A percentile compares a stretch with the other conserved stretches of the same genome.
These are phyloP conservation scores for Furcasterigmium sp. DNA, from an alignment of 2,329 filamentous ascomycete species.

Conservation along the genomic window DNA sequence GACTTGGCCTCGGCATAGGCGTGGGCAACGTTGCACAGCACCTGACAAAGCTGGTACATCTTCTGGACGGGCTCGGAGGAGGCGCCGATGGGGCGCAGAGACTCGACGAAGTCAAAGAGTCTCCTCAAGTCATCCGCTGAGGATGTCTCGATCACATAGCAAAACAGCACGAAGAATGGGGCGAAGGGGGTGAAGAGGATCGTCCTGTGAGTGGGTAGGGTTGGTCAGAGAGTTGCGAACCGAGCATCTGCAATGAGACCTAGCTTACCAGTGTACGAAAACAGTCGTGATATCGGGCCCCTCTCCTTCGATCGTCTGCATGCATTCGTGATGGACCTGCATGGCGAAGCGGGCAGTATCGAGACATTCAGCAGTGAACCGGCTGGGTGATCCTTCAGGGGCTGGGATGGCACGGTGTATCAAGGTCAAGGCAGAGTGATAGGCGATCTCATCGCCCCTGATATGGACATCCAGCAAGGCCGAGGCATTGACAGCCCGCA, in stretches of 20 bases:
- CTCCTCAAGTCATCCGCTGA: constrained; percentile 47
- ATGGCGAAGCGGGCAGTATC: constrained; percentile 44
- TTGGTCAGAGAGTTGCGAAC: constrained; percentile 6
- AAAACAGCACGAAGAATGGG: constrained; percentile 56
- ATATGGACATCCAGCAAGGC: constrained; percentile 37
- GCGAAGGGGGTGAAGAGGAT: constrained; percentile 52
- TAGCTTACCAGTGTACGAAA: constrained; percentile 46
- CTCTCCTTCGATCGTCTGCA: constrained; percentile 25
- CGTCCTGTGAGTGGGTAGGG: constrained; percentile 30
- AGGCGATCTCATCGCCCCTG: constrained; percentile 40
- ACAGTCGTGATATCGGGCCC: constrained; percentile 35
- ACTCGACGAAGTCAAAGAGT: constrained; percentile 51
- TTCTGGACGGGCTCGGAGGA: constrained; percentile 25
- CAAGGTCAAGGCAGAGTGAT: constrained; percentile 43
- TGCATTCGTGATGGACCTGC: constrained; percentile 36
- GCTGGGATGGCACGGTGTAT: constrained; percentile 48
- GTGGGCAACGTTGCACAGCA: constrained; percentile 56
- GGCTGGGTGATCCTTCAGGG: constrained; percentile 31
- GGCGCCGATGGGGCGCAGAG: constrained; percentile 16
- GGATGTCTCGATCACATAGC: constrained; percentile 49
- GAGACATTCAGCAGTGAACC: constrained; percentile 44
- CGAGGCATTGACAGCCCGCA: constrained; percentile 31
- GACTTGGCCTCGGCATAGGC: constrained; percentile 58
- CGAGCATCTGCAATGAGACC: constrained; percentile 3
- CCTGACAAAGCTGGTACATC: constrained; percentile 53